phyloP scores from a whole-genome alignment of 495 filamentous ascomycete species.

The Schizothecium vesticola region DNA sequence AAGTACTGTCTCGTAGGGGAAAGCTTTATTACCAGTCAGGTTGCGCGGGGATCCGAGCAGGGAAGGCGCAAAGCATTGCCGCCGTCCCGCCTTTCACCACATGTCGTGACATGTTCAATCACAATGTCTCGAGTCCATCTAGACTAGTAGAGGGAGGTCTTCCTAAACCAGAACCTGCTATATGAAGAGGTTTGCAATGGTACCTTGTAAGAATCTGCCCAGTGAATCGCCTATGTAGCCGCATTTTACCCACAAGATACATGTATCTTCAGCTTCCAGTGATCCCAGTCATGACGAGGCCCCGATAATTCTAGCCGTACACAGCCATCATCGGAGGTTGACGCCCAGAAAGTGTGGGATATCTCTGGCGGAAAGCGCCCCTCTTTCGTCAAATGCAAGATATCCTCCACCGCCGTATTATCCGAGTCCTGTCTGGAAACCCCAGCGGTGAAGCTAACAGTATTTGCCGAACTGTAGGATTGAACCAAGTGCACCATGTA shows the following conservation, averaged over 20 bases:
- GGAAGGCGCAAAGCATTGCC: no score
- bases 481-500: not conserved
- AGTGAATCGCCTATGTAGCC: no score
- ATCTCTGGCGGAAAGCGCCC: not conserved
- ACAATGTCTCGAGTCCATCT: not conserved
- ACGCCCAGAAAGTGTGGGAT: not conserved
- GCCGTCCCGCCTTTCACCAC: not conserved
- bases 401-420: not conserved
- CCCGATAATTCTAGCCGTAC: not conserved
- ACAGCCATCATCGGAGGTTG: not conserved
- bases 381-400: not conserved
- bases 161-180: no score
- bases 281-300: not conserved
- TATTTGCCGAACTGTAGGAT: not conserved
- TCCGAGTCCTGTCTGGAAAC: not conserved
- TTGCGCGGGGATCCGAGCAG: no score
- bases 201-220: no score
- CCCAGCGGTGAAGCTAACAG: not conserved
- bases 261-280: not conserved
- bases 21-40: not conserved
- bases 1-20: not conserved
- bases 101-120: not conserved
- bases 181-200: no score
- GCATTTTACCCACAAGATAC: no score
- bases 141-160: not conserved